Evolutionary conservation across 2,329 filamentous ascomycete species (phyloP).

Genomic region (Magnaporthales sp.): DNA sequence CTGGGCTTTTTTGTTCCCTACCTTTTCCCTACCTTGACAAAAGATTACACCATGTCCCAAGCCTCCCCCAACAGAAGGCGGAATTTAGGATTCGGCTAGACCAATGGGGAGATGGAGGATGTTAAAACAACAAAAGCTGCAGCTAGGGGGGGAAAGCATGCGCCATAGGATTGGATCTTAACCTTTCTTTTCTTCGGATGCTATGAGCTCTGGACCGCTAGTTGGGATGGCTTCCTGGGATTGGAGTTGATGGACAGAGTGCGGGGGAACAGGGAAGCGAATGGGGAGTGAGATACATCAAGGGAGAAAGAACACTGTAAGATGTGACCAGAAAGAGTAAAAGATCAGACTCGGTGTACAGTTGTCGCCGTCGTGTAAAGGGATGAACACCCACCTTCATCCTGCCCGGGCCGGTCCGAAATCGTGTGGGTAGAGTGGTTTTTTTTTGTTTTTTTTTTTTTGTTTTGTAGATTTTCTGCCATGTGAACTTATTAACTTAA

Average conservation of each 20-base stretch:
- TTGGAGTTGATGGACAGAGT: no score
- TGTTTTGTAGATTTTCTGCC: no score
- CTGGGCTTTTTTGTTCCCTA: background rate
- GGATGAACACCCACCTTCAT: background rate
- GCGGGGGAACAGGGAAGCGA: no score
- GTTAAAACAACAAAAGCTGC: background rate
- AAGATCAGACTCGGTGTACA: background rate
- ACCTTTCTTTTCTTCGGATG: background rate
- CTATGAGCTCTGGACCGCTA: no score
- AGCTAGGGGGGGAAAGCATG: no score
- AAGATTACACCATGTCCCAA: background rate
- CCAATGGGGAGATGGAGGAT: no score
- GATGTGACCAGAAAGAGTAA: background rate
- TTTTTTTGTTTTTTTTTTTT: background rate
- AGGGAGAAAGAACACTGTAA: no score
- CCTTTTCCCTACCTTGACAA: background rate
- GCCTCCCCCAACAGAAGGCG: background rate
- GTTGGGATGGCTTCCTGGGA: no score
- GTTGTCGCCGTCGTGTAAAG: no score
- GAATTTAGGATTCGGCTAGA: background rate
- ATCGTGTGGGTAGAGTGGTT: background rate
- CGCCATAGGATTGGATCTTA: background rate
- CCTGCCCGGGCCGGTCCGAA: background rate
- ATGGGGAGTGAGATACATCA: no score
- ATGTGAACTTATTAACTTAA: no score